Percentiles rank a stretch among this genome's conserved stretches.
phyloP scores from a whole-genome alignment of 2,329 filamentous ascomycete species.

The Dactylellina sp. region DNA sequence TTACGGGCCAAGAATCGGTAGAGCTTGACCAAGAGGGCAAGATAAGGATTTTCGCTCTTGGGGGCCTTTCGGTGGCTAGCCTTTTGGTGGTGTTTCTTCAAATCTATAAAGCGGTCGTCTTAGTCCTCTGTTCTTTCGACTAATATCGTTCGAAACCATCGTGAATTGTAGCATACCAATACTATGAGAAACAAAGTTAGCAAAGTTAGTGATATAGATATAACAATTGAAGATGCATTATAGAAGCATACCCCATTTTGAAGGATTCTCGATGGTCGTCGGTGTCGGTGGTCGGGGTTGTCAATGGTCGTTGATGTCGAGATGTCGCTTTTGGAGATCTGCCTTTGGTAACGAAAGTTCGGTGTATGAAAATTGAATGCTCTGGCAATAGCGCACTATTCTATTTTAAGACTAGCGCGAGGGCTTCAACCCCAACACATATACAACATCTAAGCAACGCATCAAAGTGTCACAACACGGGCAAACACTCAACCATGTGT shows the following conservation, averaged over 20 bases:
- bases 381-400: conserved; percentile 8
- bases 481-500: too few species aligned
- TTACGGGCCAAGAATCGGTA: conserved; percentile 97
- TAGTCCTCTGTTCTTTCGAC: conserved; percentile 30
- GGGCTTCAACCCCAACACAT: conserved; percentile 53
- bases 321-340: conserved; percentile 53
- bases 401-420: conserved; percentile 43
- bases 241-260: conserved; percentile 55
- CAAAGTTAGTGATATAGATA: conserved; percentile 11
- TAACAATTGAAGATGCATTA: conserved; percentile 3
- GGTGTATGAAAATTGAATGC: conserved; percentile 53
- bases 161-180: conserved; percentile 51
- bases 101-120: conserved; percentile 62
- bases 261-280: conserved; percentile 34
- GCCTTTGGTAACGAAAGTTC: conserved; percentile 51
- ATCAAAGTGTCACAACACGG: background rate
- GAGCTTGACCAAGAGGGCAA: conserved; percentile 97
- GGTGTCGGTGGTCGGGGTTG: conserved; percentile 29
- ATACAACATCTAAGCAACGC: conserved; percentile 20
- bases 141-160: conserved; percentile 32
- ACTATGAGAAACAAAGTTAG: conserved; percentile 36
- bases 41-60: conserved; percentile 98
- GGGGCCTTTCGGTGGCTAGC: conserved; percentile 87
- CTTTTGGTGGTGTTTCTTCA: conserved; percentile 74
- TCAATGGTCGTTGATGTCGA: conserved; percentile 54